Conservation (phyloP, 176 grass and related monocot species). For the Poa annua region DNA sequence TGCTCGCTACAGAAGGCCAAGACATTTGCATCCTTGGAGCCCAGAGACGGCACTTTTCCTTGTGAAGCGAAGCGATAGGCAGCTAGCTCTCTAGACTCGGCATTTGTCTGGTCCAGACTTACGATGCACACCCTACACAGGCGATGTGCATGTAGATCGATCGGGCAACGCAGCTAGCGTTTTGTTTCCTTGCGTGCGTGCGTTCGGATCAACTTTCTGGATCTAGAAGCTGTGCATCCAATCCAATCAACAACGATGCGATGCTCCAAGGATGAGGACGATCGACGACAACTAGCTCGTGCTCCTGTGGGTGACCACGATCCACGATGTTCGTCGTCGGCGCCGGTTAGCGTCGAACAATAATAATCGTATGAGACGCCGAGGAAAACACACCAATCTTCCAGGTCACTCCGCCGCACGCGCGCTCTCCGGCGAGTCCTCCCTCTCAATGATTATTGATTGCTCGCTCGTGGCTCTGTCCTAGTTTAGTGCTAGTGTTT, state of each 20-base stretch:
- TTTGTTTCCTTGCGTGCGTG: constrained; percentile 6
- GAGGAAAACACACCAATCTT: constrained; percentile 19
- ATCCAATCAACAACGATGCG: too few species aligned
- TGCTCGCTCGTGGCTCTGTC: constrained; percentile 29
- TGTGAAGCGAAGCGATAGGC: neutral
- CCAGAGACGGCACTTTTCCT: neutral
- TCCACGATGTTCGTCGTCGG: neutral
- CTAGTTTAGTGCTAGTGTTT: neutral
- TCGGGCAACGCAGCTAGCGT: neutral
- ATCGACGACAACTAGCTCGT: constrained; percentile 19
- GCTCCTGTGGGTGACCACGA: too few species aligned
- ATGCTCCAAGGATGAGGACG: constrained; percentile 13
- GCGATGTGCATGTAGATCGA: neutral
- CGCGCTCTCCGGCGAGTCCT: neutral
- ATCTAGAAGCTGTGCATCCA: constrained; percentile 36
- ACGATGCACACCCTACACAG: too few species aligned
- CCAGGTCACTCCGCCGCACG: constrained; percentile 33
- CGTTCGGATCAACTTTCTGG: neutral
- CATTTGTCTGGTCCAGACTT: constrained; percentile 17
- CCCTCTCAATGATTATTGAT: constrained; percentile 39
- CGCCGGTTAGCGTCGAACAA: neutral
- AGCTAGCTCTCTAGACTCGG: neutral
- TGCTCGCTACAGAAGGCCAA: neutral
- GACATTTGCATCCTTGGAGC: neutral
- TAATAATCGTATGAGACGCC: constrained; percentile 2